Conservation (phyloP, 257 asterid genomes). For the Ilex asprella region DNA sequence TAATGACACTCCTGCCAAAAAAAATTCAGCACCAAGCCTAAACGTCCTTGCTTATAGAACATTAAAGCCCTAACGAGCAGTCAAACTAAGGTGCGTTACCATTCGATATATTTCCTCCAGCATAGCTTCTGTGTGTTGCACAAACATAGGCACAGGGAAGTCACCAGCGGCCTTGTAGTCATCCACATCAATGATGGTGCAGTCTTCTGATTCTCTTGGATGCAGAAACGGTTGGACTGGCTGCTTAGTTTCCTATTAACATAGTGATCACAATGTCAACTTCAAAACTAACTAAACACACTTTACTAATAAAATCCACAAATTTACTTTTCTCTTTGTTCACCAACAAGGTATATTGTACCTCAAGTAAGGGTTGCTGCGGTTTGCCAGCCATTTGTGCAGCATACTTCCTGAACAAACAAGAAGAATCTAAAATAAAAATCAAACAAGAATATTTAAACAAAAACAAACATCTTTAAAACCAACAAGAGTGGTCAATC, state of each 20-base stretch:
- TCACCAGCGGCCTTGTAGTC: slow-evolving; percentile 24
- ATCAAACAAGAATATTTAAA: neutral
- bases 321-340: neutral
- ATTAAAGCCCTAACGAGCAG: neutral
- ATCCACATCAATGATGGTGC: slow-evolving; percentile 36
- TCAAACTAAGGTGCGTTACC: slow-evolving; percentile 31
- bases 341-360: slow-evolving; percentile 3
- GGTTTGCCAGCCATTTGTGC: slow-evolving; percentile 51
- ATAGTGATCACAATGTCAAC: neutral
- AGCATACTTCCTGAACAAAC: slow-evolving; percentile 42
- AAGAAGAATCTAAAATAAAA: slow-evolving; percentile 4
- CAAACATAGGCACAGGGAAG: slow-evolving; percentile 55
- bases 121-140: slow-evolving; percentile 76
- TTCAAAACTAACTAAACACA: neutral
- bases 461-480: neutral
- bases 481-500: slow-evolving; percentile 8
- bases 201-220: slow-evolving; percentile 24
- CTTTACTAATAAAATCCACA: too few relatives aligned
- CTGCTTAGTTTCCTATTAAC: slow-evolving; percentile 31
- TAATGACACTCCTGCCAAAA: slow-evolving; percentile 2
- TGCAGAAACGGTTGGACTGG: slow-evolving; percentile 8
- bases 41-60: too few relatives aligned
- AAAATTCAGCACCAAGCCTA: neutral
- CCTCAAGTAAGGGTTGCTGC: slow-evolving; percentile 32
- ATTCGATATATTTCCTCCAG: slow-evolving; percentile 72